phyloP scores from a whole-genome alignment of 2,329 filamentous ascomycete genomes.

The Exophiala viscosa region DNA sequence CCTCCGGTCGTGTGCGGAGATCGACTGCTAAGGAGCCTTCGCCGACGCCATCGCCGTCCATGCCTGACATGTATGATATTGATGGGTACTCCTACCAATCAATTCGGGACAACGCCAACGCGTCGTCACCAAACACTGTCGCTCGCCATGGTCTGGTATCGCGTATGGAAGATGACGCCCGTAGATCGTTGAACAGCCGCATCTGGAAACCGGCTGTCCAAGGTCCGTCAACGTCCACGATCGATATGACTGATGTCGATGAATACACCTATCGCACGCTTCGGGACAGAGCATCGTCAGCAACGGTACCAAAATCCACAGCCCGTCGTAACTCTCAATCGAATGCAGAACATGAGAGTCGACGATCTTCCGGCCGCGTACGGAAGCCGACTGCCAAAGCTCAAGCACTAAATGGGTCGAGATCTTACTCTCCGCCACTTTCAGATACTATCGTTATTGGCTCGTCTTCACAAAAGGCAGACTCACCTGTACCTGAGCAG shows the following conservation, averaged over 20 bases:
- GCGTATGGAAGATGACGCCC: too few species aligned
- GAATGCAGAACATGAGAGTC: neutral
- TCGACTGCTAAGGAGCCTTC: too few species aligned
- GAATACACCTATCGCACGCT: neutral
- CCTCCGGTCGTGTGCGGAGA: too few species aligned
- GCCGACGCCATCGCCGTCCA: too few species aligned
- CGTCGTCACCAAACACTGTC: too few species aligned
- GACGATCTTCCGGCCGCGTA: constrained; percentile 16
- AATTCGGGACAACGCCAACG: too few species aligned
- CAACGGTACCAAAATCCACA: constrained; percentile 9
- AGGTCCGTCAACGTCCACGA: constrained; percentile 4
- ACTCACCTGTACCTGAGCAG: neutral
- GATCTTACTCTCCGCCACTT: constrained; percentile 9
- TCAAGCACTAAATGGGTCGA: constrained; percentile 14
- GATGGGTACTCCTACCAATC: too few species aligned
- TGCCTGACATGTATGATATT: too few species aligned
- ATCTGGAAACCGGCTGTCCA: neutral
- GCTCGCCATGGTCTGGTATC: too few species aligned
- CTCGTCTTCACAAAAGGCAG: neutral
- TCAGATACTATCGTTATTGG: constrained; percentile 18
- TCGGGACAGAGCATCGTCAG: neutral
- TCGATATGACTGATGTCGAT: constrained; percentile 14
- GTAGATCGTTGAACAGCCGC: too few species aligned
- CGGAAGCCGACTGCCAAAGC: constrained; percentile 24
- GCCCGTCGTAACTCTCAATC: neutral